phyloP scores from a whole-genome alignment of 2,329 filamentous ascomycete genomes.

The Trichoderma asperellum region DNA sequence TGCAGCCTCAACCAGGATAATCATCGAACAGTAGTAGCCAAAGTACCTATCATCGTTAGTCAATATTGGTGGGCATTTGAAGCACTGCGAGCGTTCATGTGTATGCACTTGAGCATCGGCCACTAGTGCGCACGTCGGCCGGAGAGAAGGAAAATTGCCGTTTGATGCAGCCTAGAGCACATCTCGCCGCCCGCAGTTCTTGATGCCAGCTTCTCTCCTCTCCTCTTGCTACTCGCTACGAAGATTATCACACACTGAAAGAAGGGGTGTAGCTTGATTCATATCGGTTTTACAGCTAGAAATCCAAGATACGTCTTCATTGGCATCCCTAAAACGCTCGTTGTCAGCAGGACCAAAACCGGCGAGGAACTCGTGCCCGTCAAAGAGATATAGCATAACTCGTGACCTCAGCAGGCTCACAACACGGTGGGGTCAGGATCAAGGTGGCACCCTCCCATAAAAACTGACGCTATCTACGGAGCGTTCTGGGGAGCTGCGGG shows the following conservation, averaged over 20 bases:
- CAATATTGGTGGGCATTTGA: neutral
- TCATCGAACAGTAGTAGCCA: neutral
- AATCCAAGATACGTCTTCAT: neutral
- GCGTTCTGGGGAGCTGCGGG: constrained; percentile 39
- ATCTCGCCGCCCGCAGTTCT: neutral
- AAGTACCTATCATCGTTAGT: neutral
- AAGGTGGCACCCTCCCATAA: constrained; percentile 13
- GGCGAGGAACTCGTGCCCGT: neutral
- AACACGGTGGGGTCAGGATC: constrained; percentile 15
- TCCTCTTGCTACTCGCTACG: neutral
- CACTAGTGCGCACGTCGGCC: too few species aligned
- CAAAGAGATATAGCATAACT: neutral
- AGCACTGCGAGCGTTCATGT: neutral
- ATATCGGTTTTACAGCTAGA: neutral
- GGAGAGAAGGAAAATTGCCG: neutral
- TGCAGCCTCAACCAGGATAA: neutral
- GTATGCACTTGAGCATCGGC: neutral
- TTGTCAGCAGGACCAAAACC: neutral
- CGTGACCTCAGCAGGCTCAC: neutral
- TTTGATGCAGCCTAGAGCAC: constrained; percentile 33
- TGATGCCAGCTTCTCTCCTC: neutral
- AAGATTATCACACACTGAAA: neutral
- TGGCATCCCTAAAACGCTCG: neutral
- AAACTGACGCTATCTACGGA: constrained; percentile 30
- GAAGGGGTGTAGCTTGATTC: neutral